These are phyloP conservation scores for Trypanosoma vivax DNA, from an alignment of 208 protist species.

Conservation along the genomic window DNA sequence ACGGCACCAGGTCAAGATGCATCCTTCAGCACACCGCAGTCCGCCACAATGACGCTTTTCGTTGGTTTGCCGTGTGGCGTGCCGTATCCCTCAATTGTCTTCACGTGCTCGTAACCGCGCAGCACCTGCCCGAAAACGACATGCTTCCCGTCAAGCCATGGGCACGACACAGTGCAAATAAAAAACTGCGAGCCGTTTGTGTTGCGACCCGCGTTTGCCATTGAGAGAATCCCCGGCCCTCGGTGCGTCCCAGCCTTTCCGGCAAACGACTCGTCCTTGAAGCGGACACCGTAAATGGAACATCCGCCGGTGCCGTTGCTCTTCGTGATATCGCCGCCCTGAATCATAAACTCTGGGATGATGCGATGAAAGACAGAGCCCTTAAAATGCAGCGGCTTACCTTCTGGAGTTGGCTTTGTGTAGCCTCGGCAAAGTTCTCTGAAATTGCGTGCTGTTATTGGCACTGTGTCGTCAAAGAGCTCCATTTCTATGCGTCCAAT, in stretches of 20 bases:
- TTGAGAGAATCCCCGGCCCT: conserved; percentile 80
- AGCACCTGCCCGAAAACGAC: conserved; percentile 93
- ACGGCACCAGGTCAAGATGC: too few species aligned
- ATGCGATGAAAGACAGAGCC: conserved; percentile 92
- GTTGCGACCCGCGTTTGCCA: conserved; percentile 90
- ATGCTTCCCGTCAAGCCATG: conserved; percentile 93
- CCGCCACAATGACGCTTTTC: conserved; percentile 44
- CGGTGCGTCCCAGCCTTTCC: conserved; percentile 85
- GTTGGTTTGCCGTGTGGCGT: conserved; percentile 63
- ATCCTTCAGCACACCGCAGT: conserved; percentile 71
- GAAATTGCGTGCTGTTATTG: conserved; percentile 90
- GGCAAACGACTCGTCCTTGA: conserved; percentile 94
- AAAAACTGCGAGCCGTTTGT: conserved; percentile 94
- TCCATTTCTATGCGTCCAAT: conserved; percentile 92
- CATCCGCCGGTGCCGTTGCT: conserved; percentile 91
- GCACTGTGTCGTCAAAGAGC: conserved; percentile 90
- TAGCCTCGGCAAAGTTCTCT: conserved; percentile 77
- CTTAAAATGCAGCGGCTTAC: conserved; percentile 90
- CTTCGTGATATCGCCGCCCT: conserved; percentile 93
- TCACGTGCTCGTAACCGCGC: conserved; percentile 76
- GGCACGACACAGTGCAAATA: conserved; percentile 76
- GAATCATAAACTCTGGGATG: conserved; percentile 93
- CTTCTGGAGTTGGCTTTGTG: conserved; percentile 41
- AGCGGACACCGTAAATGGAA: conserved; percentile 90
- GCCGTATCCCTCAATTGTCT: conserved; percentile 63